phyloP scores from a whole-genome alignment of 2,329 filamentous ascomycete species.

The Trichoderma harzianum region DNA sequence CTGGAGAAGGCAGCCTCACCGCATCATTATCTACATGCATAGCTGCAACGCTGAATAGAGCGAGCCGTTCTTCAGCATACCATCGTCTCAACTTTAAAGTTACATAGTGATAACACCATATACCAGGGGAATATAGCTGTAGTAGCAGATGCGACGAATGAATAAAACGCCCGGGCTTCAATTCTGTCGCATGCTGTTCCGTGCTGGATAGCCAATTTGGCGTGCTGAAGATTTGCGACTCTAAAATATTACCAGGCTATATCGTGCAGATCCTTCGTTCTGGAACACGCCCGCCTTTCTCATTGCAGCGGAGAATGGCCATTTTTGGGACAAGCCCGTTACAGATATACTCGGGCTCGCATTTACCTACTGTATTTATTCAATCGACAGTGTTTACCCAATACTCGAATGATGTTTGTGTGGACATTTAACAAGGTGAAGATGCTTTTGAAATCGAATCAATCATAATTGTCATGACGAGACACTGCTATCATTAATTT shows the following conservation, averaged over 20 bases:
- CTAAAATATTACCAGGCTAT: not conserved
- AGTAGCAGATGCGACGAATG: too few species aligned
- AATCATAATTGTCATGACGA: conserved; percentile 5
- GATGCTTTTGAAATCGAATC: not conserved
- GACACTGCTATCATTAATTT: conserved; percentile 7
- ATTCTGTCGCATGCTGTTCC: not conserved
- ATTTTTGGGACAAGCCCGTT: not conserved
- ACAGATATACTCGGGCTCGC: not conserved
- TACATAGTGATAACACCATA: too few species aligned
- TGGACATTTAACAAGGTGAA: not conserved
- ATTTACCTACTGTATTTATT: not conserved
- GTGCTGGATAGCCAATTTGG: not conserved
- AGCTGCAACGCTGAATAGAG: not conserved
- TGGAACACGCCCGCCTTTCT: not conserved
- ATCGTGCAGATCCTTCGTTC: conserved; percentile 15
- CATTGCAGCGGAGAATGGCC: not conserved
- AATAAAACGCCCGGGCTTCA: too few species aligned
- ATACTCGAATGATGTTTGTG: not conserved
- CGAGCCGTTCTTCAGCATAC: too few species aligned
- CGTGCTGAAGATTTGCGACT: not conserved
- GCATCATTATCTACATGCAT: not conserved
- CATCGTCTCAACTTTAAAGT: too few species aligned
- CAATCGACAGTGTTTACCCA: not conserved
- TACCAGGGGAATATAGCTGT: too few species aligned
- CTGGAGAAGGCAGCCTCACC: not conserved